A percentile compares a stretch with the other conserved stretches of the same genome.
Conservation (phyloP, 2,329 filamentous ascomycete species). For the Podosphaera aphanis region DNA sequence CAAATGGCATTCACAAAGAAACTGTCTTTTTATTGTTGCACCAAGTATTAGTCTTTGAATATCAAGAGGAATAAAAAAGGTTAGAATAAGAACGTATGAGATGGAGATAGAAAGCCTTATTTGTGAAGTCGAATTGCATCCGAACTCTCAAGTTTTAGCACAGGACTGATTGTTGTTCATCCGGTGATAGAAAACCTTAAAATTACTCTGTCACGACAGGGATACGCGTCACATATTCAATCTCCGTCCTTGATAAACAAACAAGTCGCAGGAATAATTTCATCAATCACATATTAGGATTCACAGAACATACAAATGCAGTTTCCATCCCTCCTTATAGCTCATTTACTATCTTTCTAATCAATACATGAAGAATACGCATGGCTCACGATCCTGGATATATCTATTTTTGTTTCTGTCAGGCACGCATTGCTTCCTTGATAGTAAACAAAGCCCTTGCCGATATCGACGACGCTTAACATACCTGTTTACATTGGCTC, state of each 20-base stretch:
- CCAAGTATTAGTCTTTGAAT: too few species aligned
- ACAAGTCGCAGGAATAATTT: neutral
- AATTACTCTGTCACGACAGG: neutral
- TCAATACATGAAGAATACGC: conserved; percentile 6
- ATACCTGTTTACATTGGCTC: conserved; percentile 8
- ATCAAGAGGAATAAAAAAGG: too few species aligned
- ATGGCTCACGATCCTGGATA: conserved; percentile 4
- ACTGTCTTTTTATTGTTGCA: too few species aligned
- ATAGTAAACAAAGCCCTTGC: conserved; percentile 7
- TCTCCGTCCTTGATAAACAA: neutral
- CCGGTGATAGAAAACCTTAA: neutral
- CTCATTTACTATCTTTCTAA: neutral
- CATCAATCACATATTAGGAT: neutral
- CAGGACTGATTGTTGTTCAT: neutral
- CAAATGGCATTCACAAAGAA: too few species aligned
- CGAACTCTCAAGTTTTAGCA: neutral
- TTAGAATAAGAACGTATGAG: too few species aligned
- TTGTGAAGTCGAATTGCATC: neutral
- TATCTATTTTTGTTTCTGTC: conserved; percentile 7
- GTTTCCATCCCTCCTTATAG: neutral
- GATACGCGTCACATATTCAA: neutral
- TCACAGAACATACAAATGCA: neutral
- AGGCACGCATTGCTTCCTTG: conserved; percentile 10
- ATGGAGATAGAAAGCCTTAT: too few species aligned
- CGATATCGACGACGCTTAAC: conserved; percentile 5